These are phyloP conservation scores for Phaseolus lunatus DNA, from an alignment of 306 rosid genomes.

Conservation along the genomic window DNA sequence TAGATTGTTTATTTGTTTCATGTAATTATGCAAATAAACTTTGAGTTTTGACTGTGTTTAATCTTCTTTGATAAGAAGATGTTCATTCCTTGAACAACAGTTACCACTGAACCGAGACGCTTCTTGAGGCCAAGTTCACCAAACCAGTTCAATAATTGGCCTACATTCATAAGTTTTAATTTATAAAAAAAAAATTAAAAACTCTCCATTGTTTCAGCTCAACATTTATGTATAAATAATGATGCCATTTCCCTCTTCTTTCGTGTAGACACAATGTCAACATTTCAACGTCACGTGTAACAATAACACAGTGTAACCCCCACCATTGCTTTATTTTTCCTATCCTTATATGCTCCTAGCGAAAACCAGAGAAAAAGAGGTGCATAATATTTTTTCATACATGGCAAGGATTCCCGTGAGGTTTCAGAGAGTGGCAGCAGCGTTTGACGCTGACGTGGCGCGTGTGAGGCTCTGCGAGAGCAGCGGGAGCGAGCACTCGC, in stretches of 20 bases:
- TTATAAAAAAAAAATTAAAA: not conserved
- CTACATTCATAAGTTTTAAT: conserved; percentile 39
- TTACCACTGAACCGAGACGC: conserved; percentile 39
- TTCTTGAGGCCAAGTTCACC: conserved; percentile 36
- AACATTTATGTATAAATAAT: conserved; percentile 47
- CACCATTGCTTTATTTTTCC: not conserved
- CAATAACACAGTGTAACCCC: not conserved
- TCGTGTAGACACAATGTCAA: conserved; percentile 54
- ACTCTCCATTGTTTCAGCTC: conserved; percentile 9
- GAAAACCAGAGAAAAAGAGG: not conserved
- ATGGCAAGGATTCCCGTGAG: conserved; percentile 55
- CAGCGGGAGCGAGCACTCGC: conserved; percentile 90
- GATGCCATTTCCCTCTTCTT: conserved; percentile 38
- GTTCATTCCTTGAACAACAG: not conserved
- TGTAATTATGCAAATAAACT: not conserved
- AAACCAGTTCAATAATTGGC: conserved; percentile 17
- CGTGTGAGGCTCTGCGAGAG: conserved; percentile 67
- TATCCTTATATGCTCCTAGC: not conserved
- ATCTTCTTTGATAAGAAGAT: not conserved
- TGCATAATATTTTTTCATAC: not conserved
- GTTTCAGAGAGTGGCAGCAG: conserved; percentile 72
- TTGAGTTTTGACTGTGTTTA: not conserved
- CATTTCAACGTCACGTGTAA: conserved; percentile 41
- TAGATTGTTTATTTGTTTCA: not conserved
- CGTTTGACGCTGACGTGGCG: conserved; percentile 65